These are phyloP conservation scores for Golubevia sp. DNA, from an alignment of 1,284 basidiomycete genomes.

Conservation along the genomic window DNA sequence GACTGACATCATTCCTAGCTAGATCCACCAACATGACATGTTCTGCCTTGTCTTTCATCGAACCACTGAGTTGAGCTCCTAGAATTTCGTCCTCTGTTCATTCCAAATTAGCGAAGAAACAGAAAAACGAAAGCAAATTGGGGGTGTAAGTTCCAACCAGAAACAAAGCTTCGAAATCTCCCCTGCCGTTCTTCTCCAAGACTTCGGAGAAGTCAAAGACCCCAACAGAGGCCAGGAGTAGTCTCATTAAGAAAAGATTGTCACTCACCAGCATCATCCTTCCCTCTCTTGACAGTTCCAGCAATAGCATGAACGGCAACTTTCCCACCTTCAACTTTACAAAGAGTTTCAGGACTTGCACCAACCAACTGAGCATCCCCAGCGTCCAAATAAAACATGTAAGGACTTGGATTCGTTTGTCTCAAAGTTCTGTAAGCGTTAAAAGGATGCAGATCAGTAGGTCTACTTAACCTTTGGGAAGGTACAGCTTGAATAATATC, in stretches of 20 bases:
- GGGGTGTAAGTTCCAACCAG: no score
- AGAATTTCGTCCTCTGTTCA: constrained; percentile 80
- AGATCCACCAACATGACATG: constrained; percentile 99
- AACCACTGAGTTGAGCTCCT: constrained; percentile 75
- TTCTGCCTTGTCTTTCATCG: constrained; percentile 94
- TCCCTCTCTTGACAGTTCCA: constrained; percentile 87
- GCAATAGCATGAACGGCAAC: constrained; percentile 99
- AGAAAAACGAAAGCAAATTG: neutral
- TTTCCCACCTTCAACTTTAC: constrained; percentile 83
- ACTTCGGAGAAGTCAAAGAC: neutral
- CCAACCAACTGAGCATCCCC: constrained; percentile 91
- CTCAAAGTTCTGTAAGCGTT: constrained; percentile 93
- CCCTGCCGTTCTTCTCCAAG: no score
- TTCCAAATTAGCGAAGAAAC: constrained; percentile 4
- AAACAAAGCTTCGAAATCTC: no score
- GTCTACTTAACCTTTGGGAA: constrained; percentile 82
- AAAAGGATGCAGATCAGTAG: constrained; percentile 90
- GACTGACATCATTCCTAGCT: constrained; percentile 98
- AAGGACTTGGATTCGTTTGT: constrained; percentile 94
- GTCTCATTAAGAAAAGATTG: neutral
- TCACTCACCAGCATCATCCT: constrained; percentile 75
- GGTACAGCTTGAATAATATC: constrained; percentile 99
- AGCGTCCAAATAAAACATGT: constrained; percentile 95
- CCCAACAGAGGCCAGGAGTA: neutral
- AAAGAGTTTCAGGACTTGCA: constrained; percentile 95